Evolutionary conservation across 2,329 filamentous ascomycete genomes (phyloP), one percentile per base, ranked within the genome.

Genomic region (Venturiaceae sp.): DNA sequence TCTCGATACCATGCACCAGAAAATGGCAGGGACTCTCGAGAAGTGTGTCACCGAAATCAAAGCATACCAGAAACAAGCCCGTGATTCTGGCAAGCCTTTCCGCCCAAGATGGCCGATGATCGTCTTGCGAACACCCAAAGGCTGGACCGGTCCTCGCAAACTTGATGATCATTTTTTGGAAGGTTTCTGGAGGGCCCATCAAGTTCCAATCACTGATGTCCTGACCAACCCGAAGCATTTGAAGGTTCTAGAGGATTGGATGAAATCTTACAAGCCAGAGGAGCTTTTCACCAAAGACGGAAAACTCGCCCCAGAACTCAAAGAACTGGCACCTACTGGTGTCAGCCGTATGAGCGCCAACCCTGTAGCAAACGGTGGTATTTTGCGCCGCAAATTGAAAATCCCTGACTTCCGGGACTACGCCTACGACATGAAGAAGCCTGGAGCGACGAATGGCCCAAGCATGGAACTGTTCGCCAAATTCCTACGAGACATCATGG

Each of bases 101-200:
- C 81, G 87, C 37, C 86, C 87, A 16, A 79, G 76, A 62, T 92
- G 88, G 88, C 88, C 88, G 46, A 88, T 92, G 86, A 83, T 92
- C 58, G 74, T 92, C 37, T 83, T 92, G 34, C 82, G 88, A 65
- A 87, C 81, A 34, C 88, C 88, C 52, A 60, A 58, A 21, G 88
- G 88, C 59, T 92, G 88, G 88, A 90, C 85, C 14, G 87, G 82
- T 1, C 88, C 88, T 5, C 80, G 86, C 60, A 86, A 88, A 69
- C 66, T 91, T 55, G 85, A 86, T 64, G 81, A 81, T 60, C 85
- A 89, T 67, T 85, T 81, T 64, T 79, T 90, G 7, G 83, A 83
- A 64, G 88, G 88, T n/a, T 91, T 83, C 76, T 92, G 87, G 87
- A 81, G 87, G 46, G 77, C 87, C 19, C 88, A 92, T 67, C 88